phyloP scores from a whole-genome alignment of 2,329 filamentous ascomycete species.

The Gnomoniopsis smithogilvyi region DNA sequence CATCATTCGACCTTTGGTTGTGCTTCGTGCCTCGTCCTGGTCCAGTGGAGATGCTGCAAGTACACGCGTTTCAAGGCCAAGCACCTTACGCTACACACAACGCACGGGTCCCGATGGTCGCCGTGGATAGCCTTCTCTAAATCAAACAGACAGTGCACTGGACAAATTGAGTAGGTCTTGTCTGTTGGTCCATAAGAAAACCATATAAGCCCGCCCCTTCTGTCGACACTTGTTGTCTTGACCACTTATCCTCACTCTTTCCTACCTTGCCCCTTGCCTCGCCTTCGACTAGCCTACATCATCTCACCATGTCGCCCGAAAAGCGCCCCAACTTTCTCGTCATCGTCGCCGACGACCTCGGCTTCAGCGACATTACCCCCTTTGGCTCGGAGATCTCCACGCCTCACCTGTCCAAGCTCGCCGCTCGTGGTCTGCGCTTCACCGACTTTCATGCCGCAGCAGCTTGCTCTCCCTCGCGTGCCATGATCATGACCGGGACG shows the following conservation, averaged over 20 bases:
- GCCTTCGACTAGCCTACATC: not conserved
- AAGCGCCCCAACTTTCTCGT: slow-evolving; percentile 30
- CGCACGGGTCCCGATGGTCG: slow-evolving; percentile 4
- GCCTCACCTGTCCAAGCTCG: slow-evolving; percentile 27
- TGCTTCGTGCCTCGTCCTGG: not conserved
- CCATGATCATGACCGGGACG: slow-evolving; percentile 65
- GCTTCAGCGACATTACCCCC: slow-evolving; percentile 29
- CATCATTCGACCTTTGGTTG: not conserved
- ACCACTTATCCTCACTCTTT: too few species aligned
- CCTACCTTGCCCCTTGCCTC: not conserved
- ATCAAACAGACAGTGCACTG: too few species aligned
- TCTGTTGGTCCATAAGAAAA: too few species aligned
- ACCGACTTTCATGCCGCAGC: slow-evolving; percentile 64
- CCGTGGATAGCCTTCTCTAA: too few species aligned
- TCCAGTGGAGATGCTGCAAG: not conserved
- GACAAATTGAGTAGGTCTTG: too few species aligned
- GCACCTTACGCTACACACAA: slow-evolving; percentile 1
- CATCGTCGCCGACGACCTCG: slow-evolving; percentile 33
- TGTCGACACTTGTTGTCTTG: too few species aligned
- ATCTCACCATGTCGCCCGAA: slow-evolving; percentile 10
- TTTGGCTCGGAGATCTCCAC: slow-evolving; percentile 32
- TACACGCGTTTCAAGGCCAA: slow-evolving; percentile 6
- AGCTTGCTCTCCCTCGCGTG: slow-evolving; percentile 61
- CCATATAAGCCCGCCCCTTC: too few species aligned
- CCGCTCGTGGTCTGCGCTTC: slow-evolving; percentile 49